Evolutionary conservation across 2,329 filamentous ascomycete species (phyloP).

Genomic region (Colletotrichum sp.): DNA sequence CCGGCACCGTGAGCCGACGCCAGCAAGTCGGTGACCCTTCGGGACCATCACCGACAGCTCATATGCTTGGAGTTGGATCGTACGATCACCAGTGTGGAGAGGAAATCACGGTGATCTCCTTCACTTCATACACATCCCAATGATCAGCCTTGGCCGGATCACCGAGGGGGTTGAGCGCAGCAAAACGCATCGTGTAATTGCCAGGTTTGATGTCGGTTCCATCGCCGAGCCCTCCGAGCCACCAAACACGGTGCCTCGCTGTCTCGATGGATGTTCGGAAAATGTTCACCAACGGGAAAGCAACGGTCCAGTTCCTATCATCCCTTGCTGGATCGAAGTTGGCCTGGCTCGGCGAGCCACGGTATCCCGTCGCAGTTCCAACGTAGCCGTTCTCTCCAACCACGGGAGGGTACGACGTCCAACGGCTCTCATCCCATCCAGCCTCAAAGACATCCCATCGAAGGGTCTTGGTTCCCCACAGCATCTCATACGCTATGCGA

Average conservation of each 20-base stretch:
- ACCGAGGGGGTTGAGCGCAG: background rate
- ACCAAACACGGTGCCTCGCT: constrained; percentile 37
- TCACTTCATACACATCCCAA: constrained; percentile 10
- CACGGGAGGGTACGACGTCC: constrained; percentile 42
- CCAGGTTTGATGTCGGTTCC: constrained; percentile 43
- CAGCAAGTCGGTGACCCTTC: background rate
- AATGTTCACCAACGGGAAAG: constrained; percentile 28
- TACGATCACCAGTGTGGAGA: background rate
- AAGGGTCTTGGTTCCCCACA: constrained; percentile 21
- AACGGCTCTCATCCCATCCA: constrained; percentile 41
- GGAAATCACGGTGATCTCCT: background rate
- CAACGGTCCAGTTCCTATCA: constrained; percentile 20
- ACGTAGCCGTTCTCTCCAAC: constrained; percentile 41
- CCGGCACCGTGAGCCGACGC: background rate
- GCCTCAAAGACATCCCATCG: constrained; percentile 41
- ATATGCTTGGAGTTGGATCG: background rate
- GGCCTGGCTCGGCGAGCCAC: background rate
- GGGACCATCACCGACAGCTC: background rate
- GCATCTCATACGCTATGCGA: constrained; percentile 24
- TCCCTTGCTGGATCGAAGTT: constrained; percentile 30
- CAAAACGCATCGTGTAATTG: constrained; percentile 33
- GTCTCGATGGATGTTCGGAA: background rate
- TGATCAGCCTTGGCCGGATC: background rate
- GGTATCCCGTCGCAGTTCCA: constrained; percentile 16
- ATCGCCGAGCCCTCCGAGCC: constrained; percentile 47